Base-by-base conservation (phyloP, 177 flowering plant species). In the Vitis hybrid region DNA sequence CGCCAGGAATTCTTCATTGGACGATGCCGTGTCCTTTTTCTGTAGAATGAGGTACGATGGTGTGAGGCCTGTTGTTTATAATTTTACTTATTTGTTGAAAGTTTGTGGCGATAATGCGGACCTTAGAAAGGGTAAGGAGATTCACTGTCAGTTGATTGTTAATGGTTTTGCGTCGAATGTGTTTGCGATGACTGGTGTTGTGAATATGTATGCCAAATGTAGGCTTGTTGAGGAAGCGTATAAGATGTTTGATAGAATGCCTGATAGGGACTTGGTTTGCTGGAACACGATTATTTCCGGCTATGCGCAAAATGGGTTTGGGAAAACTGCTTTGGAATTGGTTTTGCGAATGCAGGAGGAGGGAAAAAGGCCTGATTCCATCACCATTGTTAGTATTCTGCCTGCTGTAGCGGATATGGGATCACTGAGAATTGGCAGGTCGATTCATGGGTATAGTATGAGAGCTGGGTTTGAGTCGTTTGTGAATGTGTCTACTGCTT, bases 171-270 rank as follows among this genome's bases (percentile, higher is more conserved):
- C 74, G 6, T 68, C 63, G 20, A 76, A 89, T 77, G 19, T 86
- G 77, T 85, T 82, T 79, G 89, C 88, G 0, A 89, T 88, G 93
- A 86, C 90, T 11, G 85, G 86, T 15, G 80, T 86, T 55, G 83
- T 86, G 50, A 91, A 84, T 74, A 62, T 90, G 90, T 93, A 93
- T 79, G 91, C 92, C 0, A 93, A 91, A 62, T 89, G 93, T 75
- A 55, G 87, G 55, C 58, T 75, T 29, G 51, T 91, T 56, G 61
- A 75, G 11, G 97, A 92, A 13, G 97, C 96, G 1, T 67, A 75
- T 65, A 87, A 86, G 84, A 76, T 92, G 97, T 93, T 93, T 70
- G 91, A 85, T 64, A 86, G 94, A 85, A 86, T 93, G 91, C 89
- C 89, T 55, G 84, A 83, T 33, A 87, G 90, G 70, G 96, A 93